phyloP scores from a whole-genome alignment of 1,284 basidiomycete genomes.

The Trametes versicolor region DNA sequence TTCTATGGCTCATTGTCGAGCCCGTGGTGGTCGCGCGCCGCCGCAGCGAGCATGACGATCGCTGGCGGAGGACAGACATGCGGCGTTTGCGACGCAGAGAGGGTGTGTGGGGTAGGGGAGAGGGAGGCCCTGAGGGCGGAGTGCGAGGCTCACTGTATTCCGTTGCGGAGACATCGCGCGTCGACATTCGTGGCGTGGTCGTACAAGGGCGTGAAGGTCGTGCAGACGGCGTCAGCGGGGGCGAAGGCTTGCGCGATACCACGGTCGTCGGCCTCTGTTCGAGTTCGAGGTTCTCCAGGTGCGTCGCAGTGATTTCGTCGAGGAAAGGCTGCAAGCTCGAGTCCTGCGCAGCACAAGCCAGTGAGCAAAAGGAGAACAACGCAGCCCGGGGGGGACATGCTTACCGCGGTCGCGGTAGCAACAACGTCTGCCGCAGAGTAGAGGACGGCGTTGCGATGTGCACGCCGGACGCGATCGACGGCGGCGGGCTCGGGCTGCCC shows the following conservation, averaged over 20 bases:
- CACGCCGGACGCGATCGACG: constrained; percentile 32
- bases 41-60: constrained; percentile 52
- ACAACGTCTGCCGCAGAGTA: constrained; percentile 43
- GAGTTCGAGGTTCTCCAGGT: constrained; percentile 24
- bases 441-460: constrained; percentile 39
- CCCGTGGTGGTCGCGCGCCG: constrained; percentile 44
- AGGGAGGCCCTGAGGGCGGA: constrained; percentile 15
- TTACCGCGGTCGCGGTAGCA: constrained; percentile 45
- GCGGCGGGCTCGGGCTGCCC: constrained; percentile 12
- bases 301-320: constrained; percentile 30
- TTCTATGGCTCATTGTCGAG: constrained; percentile 20
- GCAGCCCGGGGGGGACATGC: constrained; percentile 23
- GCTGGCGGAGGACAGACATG: constrained; percentile 47
- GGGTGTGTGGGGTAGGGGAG: constrained; percentile 40
- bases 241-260: not conserved
- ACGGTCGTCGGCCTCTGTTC: constrained; percentile 7
- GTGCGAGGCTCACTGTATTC: constrained; percentile 27
- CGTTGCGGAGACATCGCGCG: constrained; percentile 18
- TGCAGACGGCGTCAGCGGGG: constrained; percentile 18
- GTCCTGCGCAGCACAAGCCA: constrained; percentile 23
- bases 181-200: constrained; percentile 28
- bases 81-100: constrained; percentile 53
- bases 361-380: constrained; percentile 16
- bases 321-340: constrained; percentile 33
- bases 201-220: constrained; percentile 20